Percentiles rank a stretch among this genome's conserved stretches.
Evolutionary conservation across 768 basidiomycete species (phyloP).

Genomic region (Tricholoma saponaceum): DNA sequence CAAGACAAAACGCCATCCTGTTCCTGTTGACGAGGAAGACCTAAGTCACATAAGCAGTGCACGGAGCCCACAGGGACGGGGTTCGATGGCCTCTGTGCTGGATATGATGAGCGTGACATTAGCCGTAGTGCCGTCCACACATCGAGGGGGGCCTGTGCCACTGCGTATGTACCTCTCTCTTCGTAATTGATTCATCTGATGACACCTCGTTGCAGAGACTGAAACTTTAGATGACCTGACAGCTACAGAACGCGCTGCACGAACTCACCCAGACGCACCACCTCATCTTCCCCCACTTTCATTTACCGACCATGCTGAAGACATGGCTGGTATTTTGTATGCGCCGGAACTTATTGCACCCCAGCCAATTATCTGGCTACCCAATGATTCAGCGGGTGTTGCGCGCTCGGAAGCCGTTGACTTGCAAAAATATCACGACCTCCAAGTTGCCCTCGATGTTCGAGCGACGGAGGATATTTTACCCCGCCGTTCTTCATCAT

Average conservation of each 20-base stretch:
- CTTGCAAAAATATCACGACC: slow-evolving; percentile 67
- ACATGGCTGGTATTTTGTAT: slow-evolving; percentile 75
- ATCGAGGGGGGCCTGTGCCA: slow-evolving; percentile 54
- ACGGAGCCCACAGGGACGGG: slow-evolving; percentile 45
- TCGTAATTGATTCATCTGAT: slow-evolving; percentile 6
- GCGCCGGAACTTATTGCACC: slow-evolving; percentile 80
- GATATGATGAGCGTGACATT: slow-evolving; percentile 83
- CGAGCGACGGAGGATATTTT: slow-evolving; percentile 50
- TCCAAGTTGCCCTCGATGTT: slow-evolving; percentile 69
- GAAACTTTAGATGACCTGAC: slow-evolving; percentile 80
- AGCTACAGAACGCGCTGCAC: slow-evolving; percentile 73
- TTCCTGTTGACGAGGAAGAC: slow-evolving; percentile 45
- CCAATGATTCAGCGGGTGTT: slow-evolving; percentile 71
- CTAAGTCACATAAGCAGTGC: slow-evolving; percentile 44
- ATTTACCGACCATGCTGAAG: slow-evolving; percentile 73
- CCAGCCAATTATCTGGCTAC: slow-evolving; percentile 80
- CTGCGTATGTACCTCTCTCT: slow-evolving; percentile 46
- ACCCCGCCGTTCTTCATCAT: slow-evolving; percentile 30
- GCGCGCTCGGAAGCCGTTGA: slow-evolving; percentile 74
- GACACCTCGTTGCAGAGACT: slow-evolving; percentile 40
- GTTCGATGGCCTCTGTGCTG: slow-evolving; percentile 76
- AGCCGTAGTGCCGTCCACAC: slow-evolving; percentile 64
- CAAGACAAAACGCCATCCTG: slow-evolving; percentile 22
- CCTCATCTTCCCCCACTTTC: slow-evolving; percentile 65
- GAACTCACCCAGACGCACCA: slow-evolving; percentile 75